Conservation (phyloP, 345 rosid species). For the Sisymbrium altissimum region DNA sequence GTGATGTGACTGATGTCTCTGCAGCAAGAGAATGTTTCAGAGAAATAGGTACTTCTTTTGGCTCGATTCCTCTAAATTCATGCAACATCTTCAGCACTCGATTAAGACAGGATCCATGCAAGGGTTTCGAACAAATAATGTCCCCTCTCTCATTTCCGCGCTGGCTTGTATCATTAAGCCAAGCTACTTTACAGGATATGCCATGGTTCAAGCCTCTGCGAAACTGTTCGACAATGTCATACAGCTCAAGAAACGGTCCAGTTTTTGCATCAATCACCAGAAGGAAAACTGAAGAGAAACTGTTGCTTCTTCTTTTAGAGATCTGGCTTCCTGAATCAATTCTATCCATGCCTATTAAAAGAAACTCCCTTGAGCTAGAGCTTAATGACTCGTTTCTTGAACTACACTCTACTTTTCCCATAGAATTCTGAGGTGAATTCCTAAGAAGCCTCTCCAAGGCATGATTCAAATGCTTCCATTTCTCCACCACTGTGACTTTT, state of each 20-base stretch:
- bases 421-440: constrained; percentile 40
- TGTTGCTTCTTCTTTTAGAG: constrained; percentile 26
- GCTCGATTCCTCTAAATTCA: constrained; percentile 45
- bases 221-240: constrained; percentile 42
- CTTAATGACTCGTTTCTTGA: constrained; percentile 29
- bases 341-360: constrained; percentile 50
- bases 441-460: constrained; percentile 27
- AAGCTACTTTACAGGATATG: constrained; percentile 50
- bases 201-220: constrained; percentile 34
- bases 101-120: constrained; percentile 70
- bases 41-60: constrained; percentile 12
- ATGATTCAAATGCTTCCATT: constrained; percentile 38
- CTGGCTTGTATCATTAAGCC: constrained; percentile 50
- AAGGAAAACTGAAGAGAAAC: constrained; percentile 35
- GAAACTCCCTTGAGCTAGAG: constrained; percentile 39
- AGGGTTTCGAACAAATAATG: constrained; percentile 43
- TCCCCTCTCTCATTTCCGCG: constrained; percentile 23
- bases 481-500: constrained; percentile 39
- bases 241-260: constrained; percentile 43
- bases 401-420: constrained; percentile 8
- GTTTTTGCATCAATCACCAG: constrained; percentile 57
- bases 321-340: constrained; percentile 29
- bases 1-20: not conserved
- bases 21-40: not conserved
- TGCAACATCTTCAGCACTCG: constrained; percentile 52